Percentiles rank a stretch among this genome's conserved stretches.
phyloP scores from a whole-genome alignment of 768 basidiomycete genomes.

The Harrya chromipes region DNA sequence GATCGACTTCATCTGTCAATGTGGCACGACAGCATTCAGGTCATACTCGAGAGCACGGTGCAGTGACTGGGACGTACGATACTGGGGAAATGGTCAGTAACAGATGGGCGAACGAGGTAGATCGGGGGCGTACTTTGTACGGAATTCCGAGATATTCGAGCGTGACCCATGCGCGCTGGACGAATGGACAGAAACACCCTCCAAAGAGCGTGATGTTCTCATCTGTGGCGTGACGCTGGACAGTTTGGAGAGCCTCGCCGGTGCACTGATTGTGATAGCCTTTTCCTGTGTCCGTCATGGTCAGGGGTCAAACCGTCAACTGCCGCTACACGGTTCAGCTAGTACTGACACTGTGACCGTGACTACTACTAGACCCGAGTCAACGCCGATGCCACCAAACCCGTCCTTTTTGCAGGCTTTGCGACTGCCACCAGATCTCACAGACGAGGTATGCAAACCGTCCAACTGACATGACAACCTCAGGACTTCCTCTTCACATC shows the following conservation, averaged over 20 bases:
- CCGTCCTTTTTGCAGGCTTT: constrained; percentile 17
- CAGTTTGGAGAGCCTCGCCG: constrained; percentile 55
- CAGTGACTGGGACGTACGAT: constrained; percentile 32
- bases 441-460: constrained; percentile 20
- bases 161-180: constrained; percentile 76
- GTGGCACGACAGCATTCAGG: not conserved
- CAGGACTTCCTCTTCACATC: not conserved
- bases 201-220: constrained; percentile 66
- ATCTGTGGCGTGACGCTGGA: constrained; percentile 42
- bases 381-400: not conserved
- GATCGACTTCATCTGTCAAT: constrained; percentile 68
- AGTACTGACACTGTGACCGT: too few relatives aligned
- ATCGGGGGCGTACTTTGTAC: constrained; percentile 54
- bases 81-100: constrained; percentile 23
- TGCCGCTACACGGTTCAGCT: too few relatives aligned
- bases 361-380: too few relatives aligned
- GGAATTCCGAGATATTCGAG: constrained; percentile 68
- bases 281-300: constrained; percentile 37
- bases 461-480: not conserved
- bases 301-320: not conserved
- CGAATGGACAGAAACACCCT: constrained; percentile 78
- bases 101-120: not conserved
- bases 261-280: constrained; percentile 41
- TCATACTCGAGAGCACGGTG: not conserved
- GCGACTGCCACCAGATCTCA: constrained; percentile 18